These are phyloP conservation scores for Paramecium biaurelia DNA, from an alignment of 73 alveolate genomes.

Conservation along the genomic window DNA sequence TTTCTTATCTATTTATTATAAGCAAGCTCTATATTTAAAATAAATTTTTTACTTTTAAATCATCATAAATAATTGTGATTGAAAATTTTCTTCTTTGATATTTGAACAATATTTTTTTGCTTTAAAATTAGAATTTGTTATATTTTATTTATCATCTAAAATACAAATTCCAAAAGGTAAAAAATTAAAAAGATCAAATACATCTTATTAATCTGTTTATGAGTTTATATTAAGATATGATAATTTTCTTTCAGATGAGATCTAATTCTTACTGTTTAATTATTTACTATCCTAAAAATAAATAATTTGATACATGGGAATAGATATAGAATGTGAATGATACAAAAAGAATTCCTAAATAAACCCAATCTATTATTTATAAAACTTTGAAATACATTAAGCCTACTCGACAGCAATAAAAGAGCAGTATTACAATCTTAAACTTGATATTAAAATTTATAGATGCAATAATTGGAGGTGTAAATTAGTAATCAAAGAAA, in stretches of 20 bases:
- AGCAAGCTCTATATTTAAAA: background rate
- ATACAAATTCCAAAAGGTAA: background rate
- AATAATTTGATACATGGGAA: background rate
- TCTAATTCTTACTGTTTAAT: background rate
- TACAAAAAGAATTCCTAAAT: background rate
- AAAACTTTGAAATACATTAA: background rate
- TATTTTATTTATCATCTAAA: background rate
- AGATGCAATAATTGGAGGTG: background rate
- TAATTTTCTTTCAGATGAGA: background rate
- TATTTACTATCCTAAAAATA: background rate
- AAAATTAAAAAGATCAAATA: background rate
- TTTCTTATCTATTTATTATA: background rate
- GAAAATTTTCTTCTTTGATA: background rate
- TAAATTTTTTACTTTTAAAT: background rate
- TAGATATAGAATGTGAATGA: background rate
- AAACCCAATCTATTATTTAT: background rate
- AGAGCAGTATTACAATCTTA: background rate
- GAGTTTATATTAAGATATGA: background rate
- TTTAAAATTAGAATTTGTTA: background rate
- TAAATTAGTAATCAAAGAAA: background rate
- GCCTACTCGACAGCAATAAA: background rate
- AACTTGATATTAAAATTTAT: background rate
- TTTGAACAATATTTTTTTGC: constrained; percentile 3
- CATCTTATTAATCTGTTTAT: background rate
- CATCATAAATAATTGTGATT: constrained; percentile 1